Percentiles rank a stretch among this genome's conserved stretches.
Conservation (phyloP, 208 protist species). For the Wallacemonas rigidus region DNA sequence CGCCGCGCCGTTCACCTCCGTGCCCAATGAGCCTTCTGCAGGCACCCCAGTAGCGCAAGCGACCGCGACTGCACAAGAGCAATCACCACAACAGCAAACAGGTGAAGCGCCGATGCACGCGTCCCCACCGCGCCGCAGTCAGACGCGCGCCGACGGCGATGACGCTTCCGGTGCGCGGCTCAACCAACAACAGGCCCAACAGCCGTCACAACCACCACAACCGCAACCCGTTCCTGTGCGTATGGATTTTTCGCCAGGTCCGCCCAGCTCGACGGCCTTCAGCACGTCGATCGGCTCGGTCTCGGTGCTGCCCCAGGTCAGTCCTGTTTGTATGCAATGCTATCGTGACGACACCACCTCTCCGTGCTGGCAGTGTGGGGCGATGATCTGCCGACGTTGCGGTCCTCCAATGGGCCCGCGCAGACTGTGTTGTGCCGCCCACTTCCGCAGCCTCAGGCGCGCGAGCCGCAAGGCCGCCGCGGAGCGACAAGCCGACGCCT, state of each 20-base stretch:
- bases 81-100: too few relatives aligned
- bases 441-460: conserved; percentile 25
- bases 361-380: conserved; percentile 45
- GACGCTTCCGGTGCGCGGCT: neutral
- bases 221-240: neutral
- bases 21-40: neutral
- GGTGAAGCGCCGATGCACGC: neutral
- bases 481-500: neutral
- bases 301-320: conserved; percentile 23
- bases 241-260: conserved; percentile 17
- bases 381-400: conserved; percentile 61
- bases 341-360: conserved; percentile 47
- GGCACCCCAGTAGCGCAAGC: too few relatives aligned
- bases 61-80: too few relatives aligned
- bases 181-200: neutral
- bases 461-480: neutral
- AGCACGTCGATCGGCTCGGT: conserved; percentile 10
- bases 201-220: neutral
- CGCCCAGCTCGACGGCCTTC: conserved; percentile 6
- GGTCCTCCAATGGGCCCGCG: conserved; percentile 25
- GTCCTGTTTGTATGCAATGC: conserved; percentile 39
- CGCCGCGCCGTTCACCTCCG: neutral
- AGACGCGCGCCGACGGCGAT: conserved; percentile 11
- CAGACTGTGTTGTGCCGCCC: conserved; percentile 42
- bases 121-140: conserved; percentile 18